phyloP scores from a whole-genome alignment of 257 asterid genomes.

The Petrea volubilis region DNA sequence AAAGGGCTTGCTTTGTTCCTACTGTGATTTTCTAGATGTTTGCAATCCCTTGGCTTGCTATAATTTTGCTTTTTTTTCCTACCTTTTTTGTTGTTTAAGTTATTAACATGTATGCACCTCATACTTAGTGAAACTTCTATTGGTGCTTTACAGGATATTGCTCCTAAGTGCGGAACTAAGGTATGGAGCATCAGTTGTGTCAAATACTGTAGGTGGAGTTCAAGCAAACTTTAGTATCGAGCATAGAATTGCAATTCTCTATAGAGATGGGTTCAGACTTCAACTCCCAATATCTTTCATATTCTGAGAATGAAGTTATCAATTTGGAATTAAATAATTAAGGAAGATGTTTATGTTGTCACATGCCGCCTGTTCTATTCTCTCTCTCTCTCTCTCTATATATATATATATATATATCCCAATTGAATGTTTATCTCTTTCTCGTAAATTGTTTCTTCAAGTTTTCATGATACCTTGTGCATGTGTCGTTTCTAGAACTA shows the following conservation, averaged over 20 bases:
- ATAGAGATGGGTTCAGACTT: slow-evolving; percentile 40
- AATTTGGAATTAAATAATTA: neutral
- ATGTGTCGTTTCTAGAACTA: neutral
- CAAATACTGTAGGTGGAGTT: slow-evolving; percentile 53
- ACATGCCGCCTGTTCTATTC: neutral
- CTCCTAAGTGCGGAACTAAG: slow-evolving; percentile 65
- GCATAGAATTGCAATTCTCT: slow-evolving; percentile 44
- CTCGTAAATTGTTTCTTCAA: neutral
- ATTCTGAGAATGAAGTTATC: neutral
- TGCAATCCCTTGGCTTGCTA: too few relatives aligned
- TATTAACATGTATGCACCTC: too few relatives aligned
- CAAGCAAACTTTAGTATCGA: slow-evolving; percentile 37
- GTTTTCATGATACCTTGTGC: neutral
- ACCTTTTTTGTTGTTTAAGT: too few relatives aligned
- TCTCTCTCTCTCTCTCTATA: neutral
- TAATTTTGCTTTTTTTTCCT: too few relatives aligned
- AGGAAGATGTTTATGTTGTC: neutral
- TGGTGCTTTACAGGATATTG: slow-evolving; percentile 65
- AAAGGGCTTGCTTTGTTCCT: too few relatives aligned
- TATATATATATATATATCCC: neutral
- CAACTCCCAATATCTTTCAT: neutral
- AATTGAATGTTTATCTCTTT: neutral
- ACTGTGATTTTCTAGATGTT: too few relatives aligned
- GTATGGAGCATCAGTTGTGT: slow-evolving; percentile 34
- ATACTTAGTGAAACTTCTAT: slow-evolving; percentile 44